Base-by-base conservation (phyloP, 257 asterid genomes). In the Salvia hispanica region DNA sequence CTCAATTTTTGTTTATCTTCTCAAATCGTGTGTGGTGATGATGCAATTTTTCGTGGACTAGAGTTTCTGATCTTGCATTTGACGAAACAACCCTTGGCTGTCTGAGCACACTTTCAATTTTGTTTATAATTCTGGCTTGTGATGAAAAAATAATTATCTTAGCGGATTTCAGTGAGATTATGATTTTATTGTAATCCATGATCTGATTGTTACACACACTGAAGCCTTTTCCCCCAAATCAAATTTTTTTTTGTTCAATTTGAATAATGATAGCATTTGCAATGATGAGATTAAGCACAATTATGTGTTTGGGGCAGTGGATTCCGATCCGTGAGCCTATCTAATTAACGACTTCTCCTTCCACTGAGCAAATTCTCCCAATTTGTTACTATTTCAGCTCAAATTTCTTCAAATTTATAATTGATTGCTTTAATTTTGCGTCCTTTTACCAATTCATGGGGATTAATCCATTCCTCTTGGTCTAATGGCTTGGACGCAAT, bases 131-230 rank as follows among this genome's bases (percentile, higher is more conserved):
- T 1, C 0, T 15, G 85, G 95, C 91, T 79, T 72, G 47, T 84
- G 97, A 86, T 82, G 96, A 91, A 68, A 88, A 67, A 39, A 31
- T 4, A 45, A 66, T 64, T 74, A 86, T 90, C 97, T 91, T 91
- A 88, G 97, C 95, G 96, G 97, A 91, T 91, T 91, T 91, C 94
- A 79, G 84, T 88, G 96, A 86, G 97, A 66, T 86, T 72, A 33
- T 65, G 5, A 59, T 6, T 40, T 2, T 56, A 7, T 40, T 18
- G 8, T 55, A 31, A 62, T 91, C 96, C 53, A 69, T 83, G 97
- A 91, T 86, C 96, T 90, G 82, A 76, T 75, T 90, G 95, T 90
- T 90, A 90, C 96, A 90, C 97, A 88, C 97, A 84, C 96, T 86
- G 95, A 91, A 67, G 95, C 95, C 83, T 42, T 56, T 42, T 56